A percentile compares a stretch with the other conserved stretches of the same genome.
These are phyloP conservation scores for Arthromyces matolae DNA, from an alignment of 768 basidiomycete species.

Conservation along the genomic window DNA sequence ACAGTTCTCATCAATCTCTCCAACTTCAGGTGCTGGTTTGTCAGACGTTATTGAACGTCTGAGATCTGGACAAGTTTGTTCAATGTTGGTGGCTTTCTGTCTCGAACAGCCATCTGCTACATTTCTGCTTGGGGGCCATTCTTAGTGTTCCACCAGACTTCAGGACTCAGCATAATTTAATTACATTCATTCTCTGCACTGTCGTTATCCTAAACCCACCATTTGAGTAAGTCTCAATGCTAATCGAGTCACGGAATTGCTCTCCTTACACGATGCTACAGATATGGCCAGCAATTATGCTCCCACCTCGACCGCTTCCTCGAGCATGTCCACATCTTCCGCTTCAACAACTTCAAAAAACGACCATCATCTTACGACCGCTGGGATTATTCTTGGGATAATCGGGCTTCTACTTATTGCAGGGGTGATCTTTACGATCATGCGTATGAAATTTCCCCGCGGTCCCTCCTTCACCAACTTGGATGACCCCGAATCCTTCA, in stretches of 20 bases:
- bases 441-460: conserved; percentile 6
- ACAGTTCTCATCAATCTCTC: conserved; percentile 20
- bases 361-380: background rate
- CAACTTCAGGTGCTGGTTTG: conserved; percentile 10
- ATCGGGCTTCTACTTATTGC: conserved; percentile 8
- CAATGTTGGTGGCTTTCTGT: background rate
- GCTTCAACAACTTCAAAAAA: background rate
- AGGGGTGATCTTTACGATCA: conserved; percentile 8
- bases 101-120: background rate
- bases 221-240: background rate
- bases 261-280: background rate
- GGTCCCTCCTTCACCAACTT: background rate
- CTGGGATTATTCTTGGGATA: conserved; percentile 11
- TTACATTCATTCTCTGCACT: too few relatives aligned
- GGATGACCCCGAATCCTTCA: conserved; percentile 2
- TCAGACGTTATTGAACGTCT: background rate
- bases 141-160: conserved; percentile 26
- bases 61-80: conserved; percentile 1
- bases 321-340: conserved; percentile 2
- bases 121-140: conserved; percentile 25
- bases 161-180: background rate
- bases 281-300: conserved; percentile 10
- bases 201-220: too few relatives aligned
- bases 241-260: background rate
- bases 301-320: background rate